Percentiles rank a stretch among this genome's conserved stretches.
phyloP scores from a whole-genome alignment of 2,329 filamentous ascomycete genomes.

The Hymenoscyphus fraxineus region DNA sequence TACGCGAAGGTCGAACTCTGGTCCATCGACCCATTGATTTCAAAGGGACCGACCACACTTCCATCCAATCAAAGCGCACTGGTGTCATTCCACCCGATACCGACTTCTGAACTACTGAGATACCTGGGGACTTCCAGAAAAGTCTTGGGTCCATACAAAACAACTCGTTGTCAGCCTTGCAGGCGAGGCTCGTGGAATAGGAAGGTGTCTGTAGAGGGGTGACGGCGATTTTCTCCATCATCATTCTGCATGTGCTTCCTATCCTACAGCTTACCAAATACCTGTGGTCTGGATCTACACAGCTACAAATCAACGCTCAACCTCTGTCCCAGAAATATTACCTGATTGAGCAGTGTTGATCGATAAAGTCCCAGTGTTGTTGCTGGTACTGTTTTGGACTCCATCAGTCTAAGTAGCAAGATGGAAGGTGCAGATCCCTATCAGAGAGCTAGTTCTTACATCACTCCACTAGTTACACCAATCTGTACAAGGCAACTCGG shows the following conservation, averaged over 20 bases:
- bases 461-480: background rate
- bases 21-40: background rate
- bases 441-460: background rate
- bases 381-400: background rate
- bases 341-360: background rate
- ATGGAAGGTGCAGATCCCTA: background rate
- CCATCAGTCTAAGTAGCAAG: background rate
- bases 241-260: background rate
- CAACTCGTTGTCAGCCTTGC: conserved; percentile 4
- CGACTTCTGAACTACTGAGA: too few species aligned
- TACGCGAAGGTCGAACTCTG: too few species aligned
- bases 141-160: background rate
- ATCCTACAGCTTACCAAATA: background rate
- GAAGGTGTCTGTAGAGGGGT: background rate
- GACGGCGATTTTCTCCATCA: background rate
- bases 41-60: background rate
- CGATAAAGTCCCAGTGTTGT: background rate
- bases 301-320: background rate
- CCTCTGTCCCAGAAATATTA: background rate
- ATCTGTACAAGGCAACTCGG: background rate
- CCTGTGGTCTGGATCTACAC: background rate
- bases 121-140: background rate
- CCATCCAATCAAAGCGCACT: background rate
- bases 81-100: background rate
- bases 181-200: conserved; percentile 6